Percentiles rank a stretch among this genome's conserved stretches.
phyloP scores from a whole-genome alignment of 2,329 filamentous ascomycete genomes.

The Trichoderma lentiforme region DNA sequence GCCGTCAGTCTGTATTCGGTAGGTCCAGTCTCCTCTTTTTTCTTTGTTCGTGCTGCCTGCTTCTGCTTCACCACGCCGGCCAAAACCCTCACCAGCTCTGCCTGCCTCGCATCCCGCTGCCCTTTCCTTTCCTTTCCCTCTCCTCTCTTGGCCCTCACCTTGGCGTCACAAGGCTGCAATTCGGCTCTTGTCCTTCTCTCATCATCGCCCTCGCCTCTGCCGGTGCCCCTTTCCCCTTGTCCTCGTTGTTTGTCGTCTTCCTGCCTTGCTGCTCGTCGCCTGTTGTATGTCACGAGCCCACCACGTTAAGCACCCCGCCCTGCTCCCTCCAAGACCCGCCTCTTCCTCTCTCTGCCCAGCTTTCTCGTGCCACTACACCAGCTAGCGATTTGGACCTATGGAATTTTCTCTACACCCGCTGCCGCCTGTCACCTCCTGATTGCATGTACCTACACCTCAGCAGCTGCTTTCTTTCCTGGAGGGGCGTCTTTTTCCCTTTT shows the following conservation, averaged over 20 bases:
- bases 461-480: slow-evolving; percentile 19
- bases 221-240: not conserved
- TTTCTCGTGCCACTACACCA: slow-evolving; percentile 20
- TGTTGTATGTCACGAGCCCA: slow-evolving; percentile 22
- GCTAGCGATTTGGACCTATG: slow-evolving; percentile 18
- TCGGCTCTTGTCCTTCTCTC: not conserved
- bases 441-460: slow-evolving; percentile 26
- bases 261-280: slow-evolving; percentile 19
- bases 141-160: not conserved
- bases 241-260: not conserved
- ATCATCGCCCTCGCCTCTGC: not conserved
- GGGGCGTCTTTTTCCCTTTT: slow-evolving; percentile 5
- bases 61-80: not conserved
- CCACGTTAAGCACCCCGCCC: slow-evolving; percentile 21
- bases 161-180: not conserved
- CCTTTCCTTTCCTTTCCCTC: not conserved
- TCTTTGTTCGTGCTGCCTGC: not conserved
- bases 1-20: slow-evolving; percentile 1
- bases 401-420: slow-evolving; percentile 18
- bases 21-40: not conserved
- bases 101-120: not conserved
- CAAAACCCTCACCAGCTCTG: slow-evolving; percentile 13
- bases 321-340: slow-evolving; percentile 20
- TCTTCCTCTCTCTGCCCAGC: slow-evolving; percentile 16
- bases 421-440: slow-evolving; percentile 20